Conservation (phyloP, 140 eudicot species). For the Erigeron philadelphicus region DNA sequence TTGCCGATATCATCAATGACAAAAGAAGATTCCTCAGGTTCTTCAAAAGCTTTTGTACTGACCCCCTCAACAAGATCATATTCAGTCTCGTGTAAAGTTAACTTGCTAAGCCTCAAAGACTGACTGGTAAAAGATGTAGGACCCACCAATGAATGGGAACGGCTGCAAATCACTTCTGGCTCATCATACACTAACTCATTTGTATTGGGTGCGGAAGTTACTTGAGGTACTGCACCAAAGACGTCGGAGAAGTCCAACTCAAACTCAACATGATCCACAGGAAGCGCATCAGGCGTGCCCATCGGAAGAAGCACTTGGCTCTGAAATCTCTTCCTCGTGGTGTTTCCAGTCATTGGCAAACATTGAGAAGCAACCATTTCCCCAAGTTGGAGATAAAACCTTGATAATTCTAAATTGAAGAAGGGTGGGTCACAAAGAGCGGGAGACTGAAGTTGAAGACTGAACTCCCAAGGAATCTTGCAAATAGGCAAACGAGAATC, state of each 20-base stretch:
- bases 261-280: slow-evolving; percentile 35
- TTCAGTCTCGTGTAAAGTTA: slow-evolving; percentile 43
- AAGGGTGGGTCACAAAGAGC: slow-evolving; percentile 35
- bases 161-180: slow-evolving; percentile 49
- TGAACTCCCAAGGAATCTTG: slow-evolving; percentile 38
- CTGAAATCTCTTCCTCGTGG: slow-evolving; percentile 28
- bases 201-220: slow-evolving; percentile 27
- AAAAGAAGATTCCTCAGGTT: slow-evolving; percentile 24
- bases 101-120: slow-evolving; percentile 36
- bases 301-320: slow-evolving; percentile 29
- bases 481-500: slow-evolving; percentile 39
- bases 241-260: slow-evolving; percentile 57
- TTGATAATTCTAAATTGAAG: slow-evolving; percentile 31
- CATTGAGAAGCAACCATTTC: slow-evolving; percentile 56
- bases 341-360: slow-evolving; percentile 26
- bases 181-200: slow-evolving; percentile 39
- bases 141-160: slow-evolving; percentile 59
- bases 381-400: slow-evolving; percentile 2
- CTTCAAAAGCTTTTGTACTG: slow-evolving; percentile 23
- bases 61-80: slow-evolving; percentile 35
- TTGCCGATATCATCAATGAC: slow-evolving; percentile 22
- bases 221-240: slow-evolving; percentile 45
- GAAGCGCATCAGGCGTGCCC: slow-evolving; percentile 30
- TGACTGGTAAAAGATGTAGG: slow-evolving; percentile 39
- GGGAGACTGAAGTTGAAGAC: slow-evolving; percentile 26